Conservation (phyloP, 129 eudicot genomes). For the Pseudognaphalium luteoalbum region DNA sequence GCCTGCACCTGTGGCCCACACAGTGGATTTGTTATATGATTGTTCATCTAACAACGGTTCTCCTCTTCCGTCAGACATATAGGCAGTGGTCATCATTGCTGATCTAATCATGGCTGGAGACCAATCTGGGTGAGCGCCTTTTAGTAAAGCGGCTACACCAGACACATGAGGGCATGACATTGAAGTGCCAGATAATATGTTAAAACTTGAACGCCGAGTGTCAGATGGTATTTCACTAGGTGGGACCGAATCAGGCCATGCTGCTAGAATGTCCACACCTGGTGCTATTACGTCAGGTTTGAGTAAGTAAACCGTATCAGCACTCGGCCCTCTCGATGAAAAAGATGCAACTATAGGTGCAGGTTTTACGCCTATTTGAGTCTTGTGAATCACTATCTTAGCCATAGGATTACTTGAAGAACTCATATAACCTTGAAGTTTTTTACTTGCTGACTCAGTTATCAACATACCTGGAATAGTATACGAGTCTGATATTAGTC, state of each 20-base stretch:
- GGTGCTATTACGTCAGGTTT: not conserved
- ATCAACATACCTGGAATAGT: conserved; percentile 64
- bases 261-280: not conserved
- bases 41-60: conserved; percentile 56
- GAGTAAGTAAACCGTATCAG: conserved; percentile 34
- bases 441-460: conserved; percentile 45
- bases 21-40: conserved; percentile 37
- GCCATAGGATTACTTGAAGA: conserved; percentile 50
- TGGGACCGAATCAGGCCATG: not conserved
- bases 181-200: conserved; percentile 77
- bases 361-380: conserved; percentile 55
- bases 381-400: conserved; percentile 47
- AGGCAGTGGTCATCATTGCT: conserved; percentile 43
- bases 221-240: conserved; percentile 25
- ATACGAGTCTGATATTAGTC: conserved; percentile 58
- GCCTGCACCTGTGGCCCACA: conserved; percentile 78
- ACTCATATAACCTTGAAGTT: conserved; percentile 36
- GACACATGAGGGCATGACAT: conserved; percentile 94
- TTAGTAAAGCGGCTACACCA: conserved; percentile 73
- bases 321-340: conserved; percentile 73
- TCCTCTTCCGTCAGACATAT: conserved; percentile 40
- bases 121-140: conserved; percentile 95
- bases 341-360: conserved; percentile 78
- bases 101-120: conserved; percentile 77
- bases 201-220: conserved; percentile 53